A percentile compares a stretch with the other conserved stretches of the same genome.
Conservation (phyloP, 2,329 filamentous ascomycete species). For the Hymenoscyphus fraxineus region DNA sequence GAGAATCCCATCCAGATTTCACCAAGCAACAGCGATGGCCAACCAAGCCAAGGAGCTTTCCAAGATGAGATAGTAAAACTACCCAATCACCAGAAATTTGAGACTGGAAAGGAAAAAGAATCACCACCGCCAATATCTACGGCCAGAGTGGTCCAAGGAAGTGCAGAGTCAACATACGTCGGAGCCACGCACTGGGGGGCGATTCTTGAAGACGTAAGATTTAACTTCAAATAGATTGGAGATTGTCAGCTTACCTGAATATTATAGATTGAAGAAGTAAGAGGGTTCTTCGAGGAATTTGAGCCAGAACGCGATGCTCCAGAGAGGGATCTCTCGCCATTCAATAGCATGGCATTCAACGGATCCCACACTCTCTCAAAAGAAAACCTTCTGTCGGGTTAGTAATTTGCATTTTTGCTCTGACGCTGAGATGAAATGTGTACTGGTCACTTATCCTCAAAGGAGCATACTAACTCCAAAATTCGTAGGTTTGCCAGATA, state of each 20-base stretch:
- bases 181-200: constrained; percentile 59
- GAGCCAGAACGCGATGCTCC: constrained; percentile 28
- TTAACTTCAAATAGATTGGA: neutral
- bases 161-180: constrained; percentile 46
- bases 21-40: neutral
- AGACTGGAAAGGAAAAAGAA: neutral
- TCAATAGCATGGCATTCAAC: constrained; percentile 38
- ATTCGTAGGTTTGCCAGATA: constrained; percentile 41
- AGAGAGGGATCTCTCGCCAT: constrained; percentile 36
- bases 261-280: constrained; percentile 54
- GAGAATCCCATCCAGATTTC: constrained; percentile 12
- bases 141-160: constrained; percentile 4
- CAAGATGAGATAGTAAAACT: neutral
- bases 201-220: constrained; percentile 55
- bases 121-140: neutral
- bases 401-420: too few relatives aligned
- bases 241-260: neutral
- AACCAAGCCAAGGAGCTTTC: neutral
- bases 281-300: constrained; percentile 52
- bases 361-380: constrained; percentile 39
- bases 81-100: neutral
- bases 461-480: too few relatives aligned
- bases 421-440: too few relatives aligned
- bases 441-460: too few relatives aligned
- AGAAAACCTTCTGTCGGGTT: constrained; percentile 42